Percentiles rank a stretch among this genome's conserved stretches.
Evolutionary conservation across 2,329 filamentous ascomycete genomes (phyloP).

Genomic region (Celoporthe dispersa): DNA sequence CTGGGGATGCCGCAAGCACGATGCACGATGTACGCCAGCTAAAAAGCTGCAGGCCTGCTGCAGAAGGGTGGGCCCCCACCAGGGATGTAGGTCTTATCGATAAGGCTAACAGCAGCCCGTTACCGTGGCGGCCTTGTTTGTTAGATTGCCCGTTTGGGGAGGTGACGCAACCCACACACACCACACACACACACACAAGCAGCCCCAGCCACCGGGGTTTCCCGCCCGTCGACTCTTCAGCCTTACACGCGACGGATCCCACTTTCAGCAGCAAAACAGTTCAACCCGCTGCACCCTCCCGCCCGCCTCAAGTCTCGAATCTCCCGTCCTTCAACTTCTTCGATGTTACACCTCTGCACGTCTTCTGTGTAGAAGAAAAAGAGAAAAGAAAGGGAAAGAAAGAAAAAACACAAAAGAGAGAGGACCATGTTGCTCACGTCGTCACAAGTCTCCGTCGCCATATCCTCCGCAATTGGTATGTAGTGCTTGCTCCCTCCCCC

Average conservation of each 20-base stretch:
- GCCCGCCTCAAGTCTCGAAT: conserved; percentile 15
- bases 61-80: background rate
- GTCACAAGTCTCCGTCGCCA: conserved; percentile 70
- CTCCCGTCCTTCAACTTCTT: background rate
- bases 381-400: conserved; percentile 13
- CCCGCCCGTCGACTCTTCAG: conserved; percentile 3
- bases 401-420: conserved; percentile 13
- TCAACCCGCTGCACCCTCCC: conserved; percentile 15
- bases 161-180: conserved; percentile 20
- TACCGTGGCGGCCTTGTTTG: conserved; percentile 24
- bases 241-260: background rate
- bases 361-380: background rate
- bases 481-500: conserved; percentile 23
- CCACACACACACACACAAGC: background rate
- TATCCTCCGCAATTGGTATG: conserved; percentile 68
- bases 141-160: conserved; percentile 12
- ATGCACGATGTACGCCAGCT: background rate
- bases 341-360: background rate
- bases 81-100: conserved; percentile 4
- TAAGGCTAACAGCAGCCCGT: conserved; percentile 11
- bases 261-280: background rate
- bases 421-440: conserved; percentile 65
- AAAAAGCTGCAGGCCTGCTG: conserved; percentile 3
- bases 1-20: background rate
- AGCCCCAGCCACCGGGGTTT: conserved; percentile 17